phyloP scores from a whole-genome alignment of 1,139 yeast species.

The Chernovozyma sophiae-reginae region DNA sequence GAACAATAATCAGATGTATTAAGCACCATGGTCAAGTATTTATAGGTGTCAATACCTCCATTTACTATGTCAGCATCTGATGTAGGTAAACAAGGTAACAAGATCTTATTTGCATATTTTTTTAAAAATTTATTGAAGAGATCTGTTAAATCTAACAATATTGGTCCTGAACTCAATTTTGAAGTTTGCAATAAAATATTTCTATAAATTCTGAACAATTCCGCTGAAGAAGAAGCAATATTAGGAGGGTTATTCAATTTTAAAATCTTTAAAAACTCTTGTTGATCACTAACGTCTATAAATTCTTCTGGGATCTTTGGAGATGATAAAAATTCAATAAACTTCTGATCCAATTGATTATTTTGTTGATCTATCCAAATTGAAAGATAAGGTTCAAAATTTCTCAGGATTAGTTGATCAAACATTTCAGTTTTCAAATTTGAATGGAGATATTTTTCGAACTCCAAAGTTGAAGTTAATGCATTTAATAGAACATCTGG shows the following conservation, averaged over 20 bases:
- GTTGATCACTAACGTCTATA: conserved; percentile 15
- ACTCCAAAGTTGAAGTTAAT: conserved; percentile 49
- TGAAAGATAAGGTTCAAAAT: conserved; percentile 79
- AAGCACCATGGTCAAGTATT: conserved; percentile 65
- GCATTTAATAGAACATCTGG: conserved; percentile 55
- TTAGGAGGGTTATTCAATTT: conserved; percentile 47
- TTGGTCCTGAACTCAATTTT: conserved; percentile 66
- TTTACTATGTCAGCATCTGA: conserved; percentile 18
- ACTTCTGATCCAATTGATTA: conserved; percentile 52
- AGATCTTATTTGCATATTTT: conserved; percentile 59
- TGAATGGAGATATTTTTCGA: conserved; percentile 19
- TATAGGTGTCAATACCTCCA: conserved; percentile 50
- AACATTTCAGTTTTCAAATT: conserved; percentile 70
- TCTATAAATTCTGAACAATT: conserved; percentile 73
- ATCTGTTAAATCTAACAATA: conserved; percentile 58
- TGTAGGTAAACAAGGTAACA: conserved; percentile 56
- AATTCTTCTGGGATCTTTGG: conserved; percentile 41
- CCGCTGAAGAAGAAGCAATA: conserved; percentile 81
- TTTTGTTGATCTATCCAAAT: conserved; percentile 92
- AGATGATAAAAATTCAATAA: conserved; percentile 55
- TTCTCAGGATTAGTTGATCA: conserved; percentile 57
- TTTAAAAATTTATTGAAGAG: conserved; percentile 66
- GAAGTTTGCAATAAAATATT: conserved; percentile 71
- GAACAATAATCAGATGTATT: conserved; percentile 91
- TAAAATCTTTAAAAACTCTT: conserved; percentile 30